These are phyloP conservation scores for Nosema granulosis DNA, from an alignment of 371 early-diverging fungal species.

Conservation along the genomic window DNA sequence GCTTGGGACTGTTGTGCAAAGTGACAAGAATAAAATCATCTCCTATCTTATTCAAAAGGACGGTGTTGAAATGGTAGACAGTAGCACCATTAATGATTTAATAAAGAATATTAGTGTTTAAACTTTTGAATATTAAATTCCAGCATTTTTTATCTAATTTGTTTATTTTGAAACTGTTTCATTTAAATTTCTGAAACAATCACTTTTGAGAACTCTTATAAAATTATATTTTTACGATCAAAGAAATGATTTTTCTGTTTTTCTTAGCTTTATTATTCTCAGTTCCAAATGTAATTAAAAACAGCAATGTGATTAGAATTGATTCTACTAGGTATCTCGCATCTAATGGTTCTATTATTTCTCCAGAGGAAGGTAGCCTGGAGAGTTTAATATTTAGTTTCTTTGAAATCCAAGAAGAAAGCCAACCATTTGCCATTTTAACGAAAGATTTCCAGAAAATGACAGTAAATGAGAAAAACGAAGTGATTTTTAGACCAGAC, in stretches of 20 bases:
- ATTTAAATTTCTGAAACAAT: too few species aligned
- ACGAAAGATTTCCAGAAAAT: neutral
- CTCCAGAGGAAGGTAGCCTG: too few species aligned
- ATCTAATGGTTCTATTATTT: too few species aligned
- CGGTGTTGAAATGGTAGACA: conserved; percentile 19
- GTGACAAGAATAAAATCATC: conserved; percentile 49
- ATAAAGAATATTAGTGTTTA: conserved; percentile 23
- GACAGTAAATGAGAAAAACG: neutral
- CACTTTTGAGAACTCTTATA: too few species aligned
- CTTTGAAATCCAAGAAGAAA: too few species aligned
- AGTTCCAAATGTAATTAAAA: too few species aligned
- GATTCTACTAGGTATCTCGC: too few species aligned
- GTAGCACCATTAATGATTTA: conserved; percentile 9
- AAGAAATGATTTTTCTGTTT: neutral
- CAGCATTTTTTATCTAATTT: neutral
- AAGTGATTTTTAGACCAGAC: neutral
- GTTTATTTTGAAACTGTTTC: too few species aligned
- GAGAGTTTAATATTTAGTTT: too few species aligned
- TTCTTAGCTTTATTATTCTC: neutral
- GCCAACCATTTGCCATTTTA: neutral
- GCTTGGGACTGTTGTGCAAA: conserved; percentile 50
- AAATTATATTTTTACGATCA: too few species aligned
- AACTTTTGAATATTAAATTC: neutral
- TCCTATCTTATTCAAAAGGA: conserved; percentile 38
- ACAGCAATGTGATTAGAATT: too few species aligned